Percentiles rank a stretch among this genome's conserved stretches.
Evolutionary conservation across 768 basidiomycete genomes (phyloP).

Genomic region (Butyriboletus loyo): DNA sequence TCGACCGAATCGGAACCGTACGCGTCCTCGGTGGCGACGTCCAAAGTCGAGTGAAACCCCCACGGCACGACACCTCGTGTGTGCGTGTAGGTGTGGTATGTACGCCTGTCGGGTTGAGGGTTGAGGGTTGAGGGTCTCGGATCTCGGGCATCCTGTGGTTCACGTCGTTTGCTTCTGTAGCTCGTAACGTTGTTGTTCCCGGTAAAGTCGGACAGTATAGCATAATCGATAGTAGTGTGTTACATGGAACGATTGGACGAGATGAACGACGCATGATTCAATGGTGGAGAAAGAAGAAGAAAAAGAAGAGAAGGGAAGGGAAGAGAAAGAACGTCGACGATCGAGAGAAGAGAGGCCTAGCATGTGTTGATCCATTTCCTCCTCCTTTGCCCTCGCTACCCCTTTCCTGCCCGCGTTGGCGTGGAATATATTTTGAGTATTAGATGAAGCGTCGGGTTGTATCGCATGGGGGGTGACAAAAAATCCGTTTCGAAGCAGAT

Average conservation of each 20-base stretch:
- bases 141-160: neutral
- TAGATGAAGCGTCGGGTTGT: slow-evolving; percentile 12
- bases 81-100: too few species aligned
- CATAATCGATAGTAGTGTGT: neutral
- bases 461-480: neutral
- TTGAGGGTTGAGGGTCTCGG: too few species aligned
- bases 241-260: neutral
- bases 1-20: slow-evolving; percentile 7
- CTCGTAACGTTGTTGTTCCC: too few species aligned
- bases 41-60: slow-evolving; percentile 9
- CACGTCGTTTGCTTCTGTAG: neutral
- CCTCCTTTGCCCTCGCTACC: neutral
- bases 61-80: too few species aligned
- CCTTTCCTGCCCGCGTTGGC: neutral
- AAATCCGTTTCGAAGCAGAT: neutral
- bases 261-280: neutral
- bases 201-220: neutral
- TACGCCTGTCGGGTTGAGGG: too few species aligned
- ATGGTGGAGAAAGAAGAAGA: neutral
- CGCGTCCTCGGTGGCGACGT: neutral
- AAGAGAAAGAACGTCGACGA: neutral
- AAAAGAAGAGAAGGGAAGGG: neutral
- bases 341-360: too few species aligned
- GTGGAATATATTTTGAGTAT: neutral
- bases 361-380: neutral